Evolutionary conservation across 208 protist genomes (phyloP).

Genomic region (Spongospora subterranea): DNA sequence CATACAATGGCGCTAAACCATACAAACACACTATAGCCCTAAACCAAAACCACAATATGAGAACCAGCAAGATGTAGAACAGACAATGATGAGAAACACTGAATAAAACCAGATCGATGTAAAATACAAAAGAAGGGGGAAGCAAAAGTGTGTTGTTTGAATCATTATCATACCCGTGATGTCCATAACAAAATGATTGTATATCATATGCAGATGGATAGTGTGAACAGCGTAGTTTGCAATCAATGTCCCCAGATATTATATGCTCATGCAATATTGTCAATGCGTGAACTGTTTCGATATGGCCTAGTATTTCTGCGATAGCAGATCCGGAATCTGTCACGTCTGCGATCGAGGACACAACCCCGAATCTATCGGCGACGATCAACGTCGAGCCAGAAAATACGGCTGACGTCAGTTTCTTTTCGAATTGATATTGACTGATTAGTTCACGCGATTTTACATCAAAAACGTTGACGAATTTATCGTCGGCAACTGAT

Average conservation of each 20-base stretch:
- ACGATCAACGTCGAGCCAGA: background rate
- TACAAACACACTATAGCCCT: background rate
- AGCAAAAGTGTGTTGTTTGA: background rate
- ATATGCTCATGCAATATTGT: background rate
- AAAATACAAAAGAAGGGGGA: background rate
- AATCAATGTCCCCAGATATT: constrained; percentile 21
- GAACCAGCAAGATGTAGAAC: too few species aligned
- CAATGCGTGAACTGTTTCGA: constrained; percentile 11
- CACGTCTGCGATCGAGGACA: background rate
- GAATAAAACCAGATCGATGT: background rate
- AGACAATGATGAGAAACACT: too few species aligned
- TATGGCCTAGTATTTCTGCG: background rate
- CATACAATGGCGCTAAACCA: background rate
- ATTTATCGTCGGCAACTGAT: background rate
- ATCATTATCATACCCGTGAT: constrained; percentile 24
- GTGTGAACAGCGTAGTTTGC: background rate
- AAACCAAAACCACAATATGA: too few species aligned
- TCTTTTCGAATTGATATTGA: background rate
- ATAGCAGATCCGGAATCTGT: background rate
- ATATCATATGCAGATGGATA: background rate
- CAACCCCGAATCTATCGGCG: constrained; percentile 3
- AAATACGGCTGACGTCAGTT: constrained; percentile 24
- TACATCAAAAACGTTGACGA: background rate
- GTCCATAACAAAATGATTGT: constrained; percentile 18
- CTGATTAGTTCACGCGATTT: background rate